Conservation (phyloP, 2,329 filamentous ascomycete genomes). For the Penicillium psychrosexuale region DNA sequence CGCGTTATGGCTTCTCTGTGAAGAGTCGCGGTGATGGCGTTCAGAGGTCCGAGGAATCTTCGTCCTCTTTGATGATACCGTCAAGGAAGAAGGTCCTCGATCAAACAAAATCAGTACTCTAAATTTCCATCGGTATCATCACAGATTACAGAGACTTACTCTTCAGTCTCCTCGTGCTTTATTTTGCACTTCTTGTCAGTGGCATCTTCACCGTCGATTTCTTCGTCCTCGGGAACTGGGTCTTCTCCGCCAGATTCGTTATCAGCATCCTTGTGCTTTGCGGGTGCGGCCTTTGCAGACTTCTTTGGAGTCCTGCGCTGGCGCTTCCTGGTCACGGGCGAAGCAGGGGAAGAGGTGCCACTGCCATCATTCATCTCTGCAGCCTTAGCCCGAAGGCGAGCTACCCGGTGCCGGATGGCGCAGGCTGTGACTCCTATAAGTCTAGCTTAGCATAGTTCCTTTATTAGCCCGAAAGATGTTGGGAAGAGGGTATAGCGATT, state of each 20-base stretch:
- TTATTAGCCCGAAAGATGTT: fast-evolving
- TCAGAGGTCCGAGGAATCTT: not conserved
- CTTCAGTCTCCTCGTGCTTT: not conserved
- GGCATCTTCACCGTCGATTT: not conserved
- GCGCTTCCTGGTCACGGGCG: not conserved
- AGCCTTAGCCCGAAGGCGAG: not conserved
- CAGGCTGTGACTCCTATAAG: not conserved
- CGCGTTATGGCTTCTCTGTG: not conserved
- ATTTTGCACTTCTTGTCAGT: not conserved
- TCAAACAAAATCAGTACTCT: not conserved
- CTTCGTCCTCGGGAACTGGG: not conserved
- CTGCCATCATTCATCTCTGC: not conserved
- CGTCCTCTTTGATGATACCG: not conserved
- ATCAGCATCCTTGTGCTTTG: not conserved
- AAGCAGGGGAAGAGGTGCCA: not conserved
- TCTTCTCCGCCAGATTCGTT: not conserved
- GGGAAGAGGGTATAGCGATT: not conserved
- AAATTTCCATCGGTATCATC: not conserved
- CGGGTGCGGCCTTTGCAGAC: not conserved
- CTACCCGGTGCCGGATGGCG: not conserved
- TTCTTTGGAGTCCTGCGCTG: not conserved
- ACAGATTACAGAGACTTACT: not conserved
- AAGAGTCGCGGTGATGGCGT: too few relatives aligned
- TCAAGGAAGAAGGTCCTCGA: not conserved
- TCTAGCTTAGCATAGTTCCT: not conserved